phyloP scores from a whole-genome alignment of 164 flowering plant genomes.

The Vitis cinerea region DNA sequence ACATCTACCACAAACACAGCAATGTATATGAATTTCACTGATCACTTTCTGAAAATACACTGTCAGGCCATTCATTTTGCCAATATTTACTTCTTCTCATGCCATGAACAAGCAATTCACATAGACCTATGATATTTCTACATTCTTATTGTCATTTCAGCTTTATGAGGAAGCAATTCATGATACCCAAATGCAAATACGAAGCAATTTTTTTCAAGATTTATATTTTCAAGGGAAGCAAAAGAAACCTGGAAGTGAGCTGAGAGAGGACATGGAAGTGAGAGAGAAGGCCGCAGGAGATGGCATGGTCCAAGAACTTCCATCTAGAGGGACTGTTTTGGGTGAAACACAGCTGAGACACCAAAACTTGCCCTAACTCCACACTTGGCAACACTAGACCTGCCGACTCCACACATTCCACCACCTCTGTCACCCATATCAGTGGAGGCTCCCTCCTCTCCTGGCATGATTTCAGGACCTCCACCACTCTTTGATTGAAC shows the following conservation, averaged over 20 bases:
- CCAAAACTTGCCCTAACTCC: constrained; percentile 48
- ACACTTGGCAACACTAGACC: constrained; percentile 34
- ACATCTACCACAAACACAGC: too few relatives aligned
- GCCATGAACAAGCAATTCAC: not conserved
- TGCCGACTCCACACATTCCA: constrained; percentile 22
- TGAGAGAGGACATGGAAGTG: constrained; percentile 61
- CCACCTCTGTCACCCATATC: constrained; percentile 47
- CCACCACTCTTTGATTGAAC: constrained; percentile 34
- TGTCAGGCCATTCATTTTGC: too few relatives aligned
- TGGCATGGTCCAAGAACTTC: constrained; percentile 53
- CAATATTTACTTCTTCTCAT: too few relatives aligned
- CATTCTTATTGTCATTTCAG: too few relatives aligned
- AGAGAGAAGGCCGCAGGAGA: constrained; percentile 43
- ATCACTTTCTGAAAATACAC: too few relatives aligned
- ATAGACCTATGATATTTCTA: not conserved
- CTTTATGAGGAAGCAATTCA: not conserved
- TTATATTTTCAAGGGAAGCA: not conserved
- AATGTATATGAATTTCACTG: too few relatives aligned
- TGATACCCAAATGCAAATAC: not conserved
- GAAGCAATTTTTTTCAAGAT: not conserved
- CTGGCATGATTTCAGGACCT: constrained; percentile 40
- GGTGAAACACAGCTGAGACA: constrained; percentile 44
- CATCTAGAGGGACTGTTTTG: constrained; percentile 49
- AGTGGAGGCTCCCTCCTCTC: constrained; percentile 37
- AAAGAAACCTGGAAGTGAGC: constrained; percentile 46